phyloP scores from a whole-genome alignment of 352 stramenopile genomes.

The Thalassiosira hispida region DNA sequence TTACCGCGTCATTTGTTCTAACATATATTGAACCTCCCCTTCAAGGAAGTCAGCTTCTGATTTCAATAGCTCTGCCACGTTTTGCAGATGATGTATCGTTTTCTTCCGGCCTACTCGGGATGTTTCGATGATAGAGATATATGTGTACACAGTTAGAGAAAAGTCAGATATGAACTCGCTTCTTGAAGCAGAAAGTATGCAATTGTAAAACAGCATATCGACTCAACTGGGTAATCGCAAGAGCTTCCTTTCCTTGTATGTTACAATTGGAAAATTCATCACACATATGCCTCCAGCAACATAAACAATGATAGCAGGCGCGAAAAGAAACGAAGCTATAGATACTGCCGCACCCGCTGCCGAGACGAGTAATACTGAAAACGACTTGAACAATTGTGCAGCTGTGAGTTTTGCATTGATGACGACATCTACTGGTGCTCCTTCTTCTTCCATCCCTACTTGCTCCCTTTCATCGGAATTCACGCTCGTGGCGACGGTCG shows the following conservation, averaged over 20 bases:
- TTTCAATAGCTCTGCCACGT: slow-evolving; percentile 9
- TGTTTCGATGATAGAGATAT: too few relatives aligned
- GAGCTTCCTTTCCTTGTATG: slow-evolving; percentile 43
- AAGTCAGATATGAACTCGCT: too few relatives aligned
- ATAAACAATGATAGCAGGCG: slow-evolving; percentile 28
- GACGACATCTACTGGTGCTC: background rate
- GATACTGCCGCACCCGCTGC: slow-evolving; percentile 29
- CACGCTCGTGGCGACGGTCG: slow-evolving; percentile 27
- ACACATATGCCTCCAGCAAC: slow-evolving; percentile 35
- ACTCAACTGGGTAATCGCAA: slow-evolving; percentile 32
- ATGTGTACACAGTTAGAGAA: too few relatives aligned
- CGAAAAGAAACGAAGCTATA: slow-evolving; percentile 32
- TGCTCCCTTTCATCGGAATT: slow-evolving; percentile 19
- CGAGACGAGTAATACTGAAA: slow-evolving; percentile 7
- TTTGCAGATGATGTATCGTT: slow-evolving; percentile 1
- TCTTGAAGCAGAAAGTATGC: background rate
- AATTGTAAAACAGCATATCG: background rate
- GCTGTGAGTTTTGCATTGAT: slow-evolving; percentile 10
- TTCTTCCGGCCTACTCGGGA: background rate
- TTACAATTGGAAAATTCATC: slow-evolving; percentile 33
- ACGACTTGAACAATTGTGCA: slow-evolving; percentile 18
- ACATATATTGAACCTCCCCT: background rate
- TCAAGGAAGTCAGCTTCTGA: slow-evolving; percentile 37
- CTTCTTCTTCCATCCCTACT: background rate
- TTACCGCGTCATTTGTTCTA: too few relatives aligned